Base-by-base conservation (phyloP, 2,329 filamentous ascomycete genomes). In the Aspergillus vadensis region DNA sequence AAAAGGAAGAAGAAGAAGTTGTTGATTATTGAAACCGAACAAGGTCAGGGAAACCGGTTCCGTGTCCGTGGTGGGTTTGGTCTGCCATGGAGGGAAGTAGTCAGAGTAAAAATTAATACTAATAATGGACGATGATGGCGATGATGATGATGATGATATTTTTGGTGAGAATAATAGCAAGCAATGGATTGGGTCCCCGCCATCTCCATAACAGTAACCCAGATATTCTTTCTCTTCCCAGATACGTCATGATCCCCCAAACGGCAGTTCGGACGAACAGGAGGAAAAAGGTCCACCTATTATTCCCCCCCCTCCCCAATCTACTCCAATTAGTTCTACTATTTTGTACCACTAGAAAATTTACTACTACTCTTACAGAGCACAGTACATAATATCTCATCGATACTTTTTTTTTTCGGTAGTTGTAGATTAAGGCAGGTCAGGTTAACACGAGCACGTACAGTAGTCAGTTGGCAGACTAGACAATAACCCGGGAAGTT, bases 41-140 rank as follows among this genome's bases (percentile, higher is more conserved):
- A 50, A n/a, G 47, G 23, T 50, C 19, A 39, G 32, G 38, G 50
- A 41, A 53, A 53, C 51, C 51, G 51, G 51, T 53, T 43, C 30
- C 38, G 27, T 36, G 17, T 32, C 17, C 17, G n/a, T 38, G 30
- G 19, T 52, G 49, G 32, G 39, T 43, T 43, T 43, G 39, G 39
- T 43, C 39, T 19, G n/a, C n/a, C 39, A 30, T 19, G 38, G 27
- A 17, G 27, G 21, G 30, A 30, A 17, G 17, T 10, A 30, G 49
- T 27, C 19, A 19, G 23, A 25, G 23, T 7, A 25, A 25, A 25
- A 25, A 25, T 7, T 7, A 25, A 23, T 2, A 27, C 25, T 27
- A 36, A 36, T 36, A 36, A 36, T 36, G 36, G 49, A 32, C 32
- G 12, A 53, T 53, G 14, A 23, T 44, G 14, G 21, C 14, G 10